Percentiles rank a stretch among this genome's conserved stretches.
phyloP scores from a whole-genome alignment of 495 filamentous ascomycete species.

The Aspergillus sparsus region DNA sequence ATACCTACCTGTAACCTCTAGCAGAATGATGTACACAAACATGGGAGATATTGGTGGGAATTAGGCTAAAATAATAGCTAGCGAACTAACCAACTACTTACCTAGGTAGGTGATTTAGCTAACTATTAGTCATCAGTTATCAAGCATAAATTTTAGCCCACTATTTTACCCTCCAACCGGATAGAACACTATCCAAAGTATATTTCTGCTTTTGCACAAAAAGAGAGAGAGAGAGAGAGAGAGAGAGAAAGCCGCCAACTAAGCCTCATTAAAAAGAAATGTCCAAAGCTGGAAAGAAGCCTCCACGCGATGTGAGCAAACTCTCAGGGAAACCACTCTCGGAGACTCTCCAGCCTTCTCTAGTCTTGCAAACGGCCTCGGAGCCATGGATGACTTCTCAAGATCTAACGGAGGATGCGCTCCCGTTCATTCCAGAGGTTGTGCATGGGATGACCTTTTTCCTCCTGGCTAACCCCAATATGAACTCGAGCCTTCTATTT shows the following conservation, averaged over 20 bases:
- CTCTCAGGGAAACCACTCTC: conserved; percentile 35
- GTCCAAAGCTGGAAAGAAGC: conserved; percentile 12
- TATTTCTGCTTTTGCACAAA: too few relatives aligned
- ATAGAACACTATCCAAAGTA: too few relatives aligned
- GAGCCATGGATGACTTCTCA: conserved; percentile 39
- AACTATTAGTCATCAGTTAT: too few relatives aligned
- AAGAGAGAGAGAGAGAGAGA: neutral
- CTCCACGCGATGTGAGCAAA: conserved; percentile 25
- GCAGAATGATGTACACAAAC: too few relatives aligned
- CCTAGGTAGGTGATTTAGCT: too few relatives aligned
- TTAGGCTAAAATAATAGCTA: too few relatives aligned
- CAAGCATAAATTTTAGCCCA: too few relatives aligned
- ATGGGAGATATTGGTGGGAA: too few relatives aligned
- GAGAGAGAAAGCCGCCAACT: neutral
- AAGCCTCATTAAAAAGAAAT: conserved; percentile 2
- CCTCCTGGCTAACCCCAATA: conserved; percentile 80
- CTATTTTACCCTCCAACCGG: too few relatives aligned
- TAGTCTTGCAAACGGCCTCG: conserved; percentile 14
- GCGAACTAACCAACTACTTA: too few relatives aligned
- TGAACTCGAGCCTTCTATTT: conserved; percentile 80
- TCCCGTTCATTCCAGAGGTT: conserved; percentile 55
- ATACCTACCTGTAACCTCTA: too few relatives aligned
- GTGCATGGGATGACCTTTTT: conserved; percentile 69
- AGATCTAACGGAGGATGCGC: conserved; percentile 31
- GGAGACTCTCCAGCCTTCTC: conserved; percentile 31